Conservation (phyloP, 2,329 filamentous ascomycete genomes). For the Alternaria conjuncta region DNA sequence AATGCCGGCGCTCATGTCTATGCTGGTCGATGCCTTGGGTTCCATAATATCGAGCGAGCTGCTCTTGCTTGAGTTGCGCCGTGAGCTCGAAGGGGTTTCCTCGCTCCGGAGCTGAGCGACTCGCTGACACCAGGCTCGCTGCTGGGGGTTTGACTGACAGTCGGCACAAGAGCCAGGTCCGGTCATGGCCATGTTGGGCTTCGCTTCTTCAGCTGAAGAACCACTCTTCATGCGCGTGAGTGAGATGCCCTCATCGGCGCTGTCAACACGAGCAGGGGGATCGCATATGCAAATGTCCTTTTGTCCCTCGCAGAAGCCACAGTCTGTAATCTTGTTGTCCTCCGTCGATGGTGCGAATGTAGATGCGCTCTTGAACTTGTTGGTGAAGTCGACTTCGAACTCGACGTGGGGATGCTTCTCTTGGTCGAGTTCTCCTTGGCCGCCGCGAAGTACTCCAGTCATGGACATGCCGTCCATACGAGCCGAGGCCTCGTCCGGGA, state of each 20-base stretch:
- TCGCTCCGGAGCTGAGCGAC: constrained; percentile 37
- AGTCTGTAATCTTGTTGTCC: constrained; percentile 27
- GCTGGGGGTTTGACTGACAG: constrained; percentile 43
- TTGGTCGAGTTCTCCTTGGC: constrained; percentile 5
- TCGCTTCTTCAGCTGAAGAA: constrained; percentile 5
- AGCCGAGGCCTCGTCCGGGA: constrained; percentile 12
- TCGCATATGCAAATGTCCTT: constrained; percentile 42
- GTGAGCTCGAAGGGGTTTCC: constrained; percentile 22
- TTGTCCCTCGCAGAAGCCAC: constrained; percentile 43
- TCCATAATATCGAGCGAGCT: constrained; percentile 34
- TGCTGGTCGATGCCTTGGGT: constrained; percentile 31
- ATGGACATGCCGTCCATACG: constrained; percentile 29
- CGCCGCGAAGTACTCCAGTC: constrained; percentile 21
- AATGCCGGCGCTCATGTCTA: constrained; percentile 22
- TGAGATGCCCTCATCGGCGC: constrained; percentile 19
- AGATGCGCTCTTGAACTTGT: constrained; percentile 20
- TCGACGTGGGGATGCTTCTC: constrained; percentile 6
- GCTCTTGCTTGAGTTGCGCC: constrained; percentile 30
- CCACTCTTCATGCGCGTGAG: constrained; percentile 5
- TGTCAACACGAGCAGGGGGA: constrained; percentile 18
- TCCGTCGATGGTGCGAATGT: constrained; percentile 26
- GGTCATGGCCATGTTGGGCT: constrained; percentile 11
- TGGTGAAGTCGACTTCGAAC: constrained; percentile 46
- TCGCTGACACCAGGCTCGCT: constrained; percentile 45
- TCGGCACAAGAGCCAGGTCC: constrained; percentile 46